Conservation (phyloP, 345 rosid species). For the Kandelia obovata region DNA sequence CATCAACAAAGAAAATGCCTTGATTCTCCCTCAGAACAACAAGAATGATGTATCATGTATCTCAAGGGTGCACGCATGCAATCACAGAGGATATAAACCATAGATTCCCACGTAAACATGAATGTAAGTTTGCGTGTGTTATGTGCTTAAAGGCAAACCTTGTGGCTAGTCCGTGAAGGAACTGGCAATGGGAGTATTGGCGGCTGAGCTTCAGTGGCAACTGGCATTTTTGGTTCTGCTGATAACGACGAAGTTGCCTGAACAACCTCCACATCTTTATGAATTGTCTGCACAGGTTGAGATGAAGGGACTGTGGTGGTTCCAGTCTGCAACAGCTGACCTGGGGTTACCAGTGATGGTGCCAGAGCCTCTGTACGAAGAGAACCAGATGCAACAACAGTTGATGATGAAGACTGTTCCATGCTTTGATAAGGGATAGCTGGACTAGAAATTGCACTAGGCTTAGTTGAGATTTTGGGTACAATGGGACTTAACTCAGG, state of each 20-base stretch:
- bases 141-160: constrained; percentile 28
- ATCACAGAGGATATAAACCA: too few species aligned
- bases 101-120: too few species aligned
- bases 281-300: constrained; percentile 43
- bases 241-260: constrained; percentile 46
- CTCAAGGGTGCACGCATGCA: too few species aligned
- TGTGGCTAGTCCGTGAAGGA: constrained; percentile 47
- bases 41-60: too few species aligned
- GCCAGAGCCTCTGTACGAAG: constrained; percentile 42
- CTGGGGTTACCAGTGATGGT: constrained; percentile 67
- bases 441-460: constrained; percentile 42
- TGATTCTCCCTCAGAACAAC: too few species aligned
- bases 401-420: constrained; percentile 38
- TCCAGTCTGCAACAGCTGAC: constrained; percentile 62
- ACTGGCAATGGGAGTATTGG: constrained; percentile 84
- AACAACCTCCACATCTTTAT: constrained; percentile 72
- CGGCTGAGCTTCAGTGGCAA: constrained; percentile 58
- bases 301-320: constrained; percentile 37
- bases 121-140: too few species aligned
- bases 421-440: constrained; percentile 46
- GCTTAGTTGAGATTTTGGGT: constrained; percentile 43
- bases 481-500: constrained; percentile 42
- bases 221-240: constrained; percentile 45
- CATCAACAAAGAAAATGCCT: too few species aligned
- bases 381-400: constrained; percentile 43